phyloP scores from a whole-genome alignment of 441 rosid species.

The Jatropha multifida region DNA sequence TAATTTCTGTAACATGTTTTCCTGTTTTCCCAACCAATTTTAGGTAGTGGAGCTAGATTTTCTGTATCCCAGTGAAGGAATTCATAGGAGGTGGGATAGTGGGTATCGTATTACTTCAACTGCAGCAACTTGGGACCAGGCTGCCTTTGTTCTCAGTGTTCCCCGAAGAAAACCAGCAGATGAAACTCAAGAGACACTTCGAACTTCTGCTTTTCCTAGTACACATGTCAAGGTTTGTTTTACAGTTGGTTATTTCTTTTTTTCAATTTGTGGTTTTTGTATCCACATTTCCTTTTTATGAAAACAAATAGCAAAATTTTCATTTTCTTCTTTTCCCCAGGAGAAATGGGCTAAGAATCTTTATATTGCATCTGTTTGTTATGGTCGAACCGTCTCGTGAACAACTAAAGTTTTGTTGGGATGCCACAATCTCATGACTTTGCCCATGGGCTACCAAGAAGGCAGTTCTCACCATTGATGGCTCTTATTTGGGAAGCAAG shows the following conservation, averaged over 20 bases:
- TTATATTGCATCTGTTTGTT: slow-evolving; percentile 34
- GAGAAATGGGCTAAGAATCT: slow-evolving; percentile 37
- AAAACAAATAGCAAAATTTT: background rate
- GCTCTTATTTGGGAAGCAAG: slow-evolving; percentile 29
- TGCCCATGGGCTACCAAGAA: background rate
- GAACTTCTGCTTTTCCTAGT: slow-evolving; percentile 91
- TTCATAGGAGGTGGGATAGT: slow-evolving; percentile 89
- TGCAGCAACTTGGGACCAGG: slow-evolving; percentile 90
- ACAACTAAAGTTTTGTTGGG: background rate
- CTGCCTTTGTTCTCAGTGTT: slow-evolving; percentile 89
- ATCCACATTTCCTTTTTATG: background rate
- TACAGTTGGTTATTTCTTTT: slow-evolving; percentile 3
- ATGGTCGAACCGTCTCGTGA: slow-evolving; percentile 39
- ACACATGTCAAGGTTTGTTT: slow-evolving; percentile 82
- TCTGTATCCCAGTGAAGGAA: slow-evolving; percentile 94
- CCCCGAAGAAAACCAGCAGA: slow-evolving; percentile 77
- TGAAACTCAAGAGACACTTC: slow-evolving; percentile 94
- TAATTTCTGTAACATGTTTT: slow-evolving; percentile 2
- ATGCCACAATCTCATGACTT: background rate
- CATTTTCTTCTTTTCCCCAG: slow-evolving; percentile 15
- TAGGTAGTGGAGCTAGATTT: slow-evolving; percentile 97
- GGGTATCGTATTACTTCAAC: slow-evolving; percentile 93
- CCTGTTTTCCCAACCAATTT: slow-evolving; percentile 1
- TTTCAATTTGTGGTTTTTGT: background rate
- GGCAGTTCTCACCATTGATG: background rate